Evolutionary conservation across 2,329 filamentous ascomycete species (phyloP), one percentile per base, ranked within the genome.

Genomic region (Apiospora hydei): DNA sequence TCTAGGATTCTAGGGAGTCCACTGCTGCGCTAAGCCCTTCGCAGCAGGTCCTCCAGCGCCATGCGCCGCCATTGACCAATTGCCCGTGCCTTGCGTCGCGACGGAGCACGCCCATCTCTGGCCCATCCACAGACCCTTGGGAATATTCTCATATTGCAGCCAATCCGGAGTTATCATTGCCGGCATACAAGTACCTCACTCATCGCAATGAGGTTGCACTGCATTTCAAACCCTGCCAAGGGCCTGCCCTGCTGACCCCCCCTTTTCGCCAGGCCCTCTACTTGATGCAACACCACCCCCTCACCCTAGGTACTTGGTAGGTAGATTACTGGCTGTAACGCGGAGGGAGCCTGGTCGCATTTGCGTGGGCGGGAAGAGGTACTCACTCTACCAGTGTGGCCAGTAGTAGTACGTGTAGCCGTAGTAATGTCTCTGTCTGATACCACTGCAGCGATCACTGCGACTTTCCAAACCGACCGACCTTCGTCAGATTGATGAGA

Each of bases 401-500:
- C 30, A 38, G 53, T 21, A 38, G 14, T 34, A 30, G 51, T 8
- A 30, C 24, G 53, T 18, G 21, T 34, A 6, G 53, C 13, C 3
- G 16, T 64, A 64, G 16, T 61, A 61, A 41, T 64, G 57, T 41
- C 49, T 51, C 4, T 64, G 57, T 64, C 57, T 64, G 57, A 64
- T 64, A 41, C 53, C 30, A 21, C 38, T 3, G 21, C 10, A 64
- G 34, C 34, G 4, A n/a, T 64, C 57, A 64, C 18, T 64, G n/a
- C 34, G n/a, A 64, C 57, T 64, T 64, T 64, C 34, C 6, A 41
- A 41, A 18, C 53, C 53, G 53, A 30, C 26, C 14, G 53, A 61
- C 21, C 41, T 64, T 64, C 57, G 57, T 64, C 43, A 68, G 66
- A 68, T 68, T 68, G 26, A 68, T 30, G 41, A 68, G 44, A 47